These are phyloP conservation scores for Zoysia japonica DNA, from an alignment of 176 grass and related monocot species.

Conservation along the genomic window DNA sequence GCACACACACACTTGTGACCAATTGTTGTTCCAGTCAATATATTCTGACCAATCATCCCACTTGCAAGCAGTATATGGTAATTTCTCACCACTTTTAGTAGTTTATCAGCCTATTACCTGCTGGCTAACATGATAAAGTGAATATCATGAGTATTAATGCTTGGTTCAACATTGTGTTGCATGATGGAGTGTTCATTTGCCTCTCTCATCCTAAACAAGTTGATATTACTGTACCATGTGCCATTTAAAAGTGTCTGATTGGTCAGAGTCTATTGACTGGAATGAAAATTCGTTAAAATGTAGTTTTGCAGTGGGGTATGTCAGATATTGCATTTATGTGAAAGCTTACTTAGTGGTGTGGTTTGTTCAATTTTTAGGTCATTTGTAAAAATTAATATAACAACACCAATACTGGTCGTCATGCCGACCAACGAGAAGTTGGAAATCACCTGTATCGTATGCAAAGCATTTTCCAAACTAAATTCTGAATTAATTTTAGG, in stretches of 20 bases:
- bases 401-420: neutral
- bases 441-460: neutral
- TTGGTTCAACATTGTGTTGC: neutral
- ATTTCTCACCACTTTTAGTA: neutral
- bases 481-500: neutral
- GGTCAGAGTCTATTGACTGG: neutral
- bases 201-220: neutral
- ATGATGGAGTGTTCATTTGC: neutral
- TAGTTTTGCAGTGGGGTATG: conserved; percentile 1
- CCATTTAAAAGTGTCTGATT: conserved; percentile 4
- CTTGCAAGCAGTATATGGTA: neutral
- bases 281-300: conserved; percentile 12
- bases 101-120: neutral
- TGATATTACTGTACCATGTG: neutral
- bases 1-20: neutral
- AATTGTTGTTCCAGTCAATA: conserved; percentile 20
- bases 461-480: neutral
- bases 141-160: neutral
- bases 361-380: neutral
- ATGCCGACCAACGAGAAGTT: neutral
- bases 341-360: neutral
- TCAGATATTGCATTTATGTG: neutral
- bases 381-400: neutral
- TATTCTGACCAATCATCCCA: conserved; percentile 7
- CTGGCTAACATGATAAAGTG: neutral